phyloP scores from a whole-genome alignment of 805 yeast genomes.

The Suhomyces faveliae region DNA sequence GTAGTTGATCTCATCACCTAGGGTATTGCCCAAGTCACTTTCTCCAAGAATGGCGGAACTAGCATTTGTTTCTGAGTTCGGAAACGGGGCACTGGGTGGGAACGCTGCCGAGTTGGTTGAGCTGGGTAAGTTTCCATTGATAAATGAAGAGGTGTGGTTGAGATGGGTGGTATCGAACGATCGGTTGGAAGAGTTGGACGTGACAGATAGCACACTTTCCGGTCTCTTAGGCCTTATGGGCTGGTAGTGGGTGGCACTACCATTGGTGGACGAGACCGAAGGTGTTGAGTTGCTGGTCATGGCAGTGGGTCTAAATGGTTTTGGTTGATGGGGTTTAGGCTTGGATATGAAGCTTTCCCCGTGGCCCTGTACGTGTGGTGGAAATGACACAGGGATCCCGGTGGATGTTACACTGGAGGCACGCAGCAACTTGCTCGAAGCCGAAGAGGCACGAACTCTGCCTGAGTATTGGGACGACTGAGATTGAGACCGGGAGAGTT shows the following conservation, averaged over 20 bases:
- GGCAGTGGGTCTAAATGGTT: constrained; percentile 18
- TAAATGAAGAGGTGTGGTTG: constrained; percentile 10
- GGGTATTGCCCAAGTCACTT: not conserved
- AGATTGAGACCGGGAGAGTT: not conserved
- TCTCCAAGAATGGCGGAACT: constrained; percentile 3
- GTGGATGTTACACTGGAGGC: not conserved
- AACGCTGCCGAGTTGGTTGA: constrained; percentile 15
- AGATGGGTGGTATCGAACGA: constrained; percentile 10
- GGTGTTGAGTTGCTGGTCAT: constrained; percentile 1
- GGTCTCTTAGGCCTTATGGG: constrained; percentile 35
- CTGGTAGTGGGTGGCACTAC: constrained; percentile 17
- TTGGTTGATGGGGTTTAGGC: constrained; percentile 19
- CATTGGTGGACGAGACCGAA: constrained; percentile 1
- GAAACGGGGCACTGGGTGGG: constrained; percentile 12
- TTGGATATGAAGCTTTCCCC: not conserved
- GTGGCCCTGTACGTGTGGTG: not conserved
- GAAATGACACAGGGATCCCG: not conserved
- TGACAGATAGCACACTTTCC: constrained; percentile 39
- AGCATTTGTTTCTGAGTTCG: constrained; percentile 1
- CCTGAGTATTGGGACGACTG: not conserved
- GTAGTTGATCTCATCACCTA: constrained; percentile 6
- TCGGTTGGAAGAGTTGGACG: constrained; percentile 35
- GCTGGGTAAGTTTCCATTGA: constrained; percentile 13
- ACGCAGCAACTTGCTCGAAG: not conserved
- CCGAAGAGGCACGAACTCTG: not conserved